Conservation (phyloP, 129 eudicot species). For the Rutidosis leptorrhynchoides region DNA sequence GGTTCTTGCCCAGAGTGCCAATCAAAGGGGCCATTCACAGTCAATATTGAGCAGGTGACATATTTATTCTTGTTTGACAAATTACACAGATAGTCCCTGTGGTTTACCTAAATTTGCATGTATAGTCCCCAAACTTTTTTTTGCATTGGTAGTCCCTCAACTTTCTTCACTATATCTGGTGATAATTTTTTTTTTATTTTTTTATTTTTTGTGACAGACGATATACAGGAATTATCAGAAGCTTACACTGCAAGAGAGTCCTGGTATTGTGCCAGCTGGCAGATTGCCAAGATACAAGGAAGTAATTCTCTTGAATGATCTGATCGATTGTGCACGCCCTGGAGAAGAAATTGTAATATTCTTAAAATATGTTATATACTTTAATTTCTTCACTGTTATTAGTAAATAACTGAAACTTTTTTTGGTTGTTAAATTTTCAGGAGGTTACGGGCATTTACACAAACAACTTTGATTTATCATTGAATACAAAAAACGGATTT, state of each 20-base stretch:
- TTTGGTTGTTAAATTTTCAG: conserved; percentile 38
- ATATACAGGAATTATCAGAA: conserved; percentile 93
- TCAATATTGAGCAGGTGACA: conserved; percentile 87
- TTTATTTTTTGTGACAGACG: conserved; percentile 67
- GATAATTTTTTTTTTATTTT: no score
- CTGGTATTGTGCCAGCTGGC: conserved; percentile 99
- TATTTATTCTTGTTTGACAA: neutral
- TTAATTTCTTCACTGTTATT: neutral
- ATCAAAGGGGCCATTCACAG: conserved; percentile 96
- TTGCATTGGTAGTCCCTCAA: no score
- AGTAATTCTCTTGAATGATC: conserved; percentile 91
- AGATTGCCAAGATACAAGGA: conserved; percentile 96
- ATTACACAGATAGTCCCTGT: no score
- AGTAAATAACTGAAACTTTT: conserved; percentile 1
- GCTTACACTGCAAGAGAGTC: conserved; percentile 97
- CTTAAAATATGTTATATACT: neutral
- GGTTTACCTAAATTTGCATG: no score
- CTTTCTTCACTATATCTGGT: no score
- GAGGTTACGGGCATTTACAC: conserved; percentile 97
- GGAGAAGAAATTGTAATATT: conserved; percentile 89
- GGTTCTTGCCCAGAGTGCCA: conserved; percentile 99
- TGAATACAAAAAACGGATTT: conserved; percentile 93
- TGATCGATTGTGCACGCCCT: conserved; percentile 97
- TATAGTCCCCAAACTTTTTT: no score
- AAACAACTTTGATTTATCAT: conserved; percentile 85